Evolutionary conservation across 257 asterid species (phyloP).

Genomic region (Penstemon eatonii): DNA sequence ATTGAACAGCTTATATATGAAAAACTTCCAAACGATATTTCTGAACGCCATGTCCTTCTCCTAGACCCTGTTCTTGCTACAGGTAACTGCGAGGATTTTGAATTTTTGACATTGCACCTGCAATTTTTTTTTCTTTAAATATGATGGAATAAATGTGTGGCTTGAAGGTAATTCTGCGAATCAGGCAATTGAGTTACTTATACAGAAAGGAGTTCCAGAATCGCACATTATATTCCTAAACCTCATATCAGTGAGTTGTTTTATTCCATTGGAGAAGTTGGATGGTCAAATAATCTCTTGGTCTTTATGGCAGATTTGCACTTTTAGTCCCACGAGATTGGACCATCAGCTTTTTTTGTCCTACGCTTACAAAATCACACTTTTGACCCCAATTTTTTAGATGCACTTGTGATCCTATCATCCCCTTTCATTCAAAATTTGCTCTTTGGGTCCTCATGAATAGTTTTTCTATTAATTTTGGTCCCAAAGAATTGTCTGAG

Average conservation of each 20-base stretch:
- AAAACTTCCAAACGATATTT: conserved; percentile 89
- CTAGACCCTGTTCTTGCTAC: conserved; percentile 99
- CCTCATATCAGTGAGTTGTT: conserved; percentile 86
- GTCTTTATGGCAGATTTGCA: background rate
- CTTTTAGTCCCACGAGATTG: no score
- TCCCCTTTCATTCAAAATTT: no score
- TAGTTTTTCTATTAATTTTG: no score
- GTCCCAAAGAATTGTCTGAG: no score
- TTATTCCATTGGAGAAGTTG: background rate
- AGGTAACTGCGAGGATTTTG: conserved; percentile 42
- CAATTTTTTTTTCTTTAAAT: background rate
- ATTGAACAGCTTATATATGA: conserved; percentile 86
- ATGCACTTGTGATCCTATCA: no score
- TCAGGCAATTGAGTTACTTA: conserved; percentile 90
- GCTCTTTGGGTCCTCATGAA: no score
- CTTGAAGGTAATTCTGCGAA: conserved; percentile 93
- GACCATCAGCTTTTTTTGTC: no score
- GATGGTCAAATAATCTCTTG: background rate
- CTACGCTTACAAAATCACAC: no score
- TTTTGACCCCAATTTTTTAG: no score
- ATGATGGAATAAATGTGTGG: background rate
- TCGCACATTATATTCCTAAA: conserved; percentile 91
- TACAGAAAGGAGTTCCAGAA: conserved; percentile 98
- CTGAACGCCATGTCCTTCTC: conserved; percentile 94
- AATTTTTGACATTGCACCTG: background rate